Conservation (phyloP, 257 asterid species). For the Echites panduratus region DNA sequence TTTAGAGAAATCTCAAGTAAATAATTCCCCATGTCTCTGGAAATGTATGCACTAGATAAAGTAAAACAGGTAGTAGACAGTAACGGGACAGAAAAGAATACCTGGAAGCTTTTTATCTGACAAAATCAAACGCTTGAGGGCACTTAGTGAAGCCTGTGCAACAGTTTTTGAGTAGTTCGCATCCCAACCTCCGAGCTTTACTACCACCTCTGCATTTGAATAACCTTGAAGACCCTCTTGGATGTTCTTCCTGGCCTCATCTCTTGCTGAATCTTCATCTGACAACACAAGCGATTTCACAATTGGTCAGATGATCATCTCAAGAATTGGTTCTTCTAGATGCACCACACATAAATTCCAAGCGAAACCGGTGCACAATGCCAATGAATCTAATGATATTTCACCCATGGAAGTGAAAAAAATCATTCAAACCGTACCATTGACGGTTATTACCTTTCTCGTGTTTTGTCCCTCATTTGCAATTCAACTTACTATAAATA, state of each 20-base stretch:
- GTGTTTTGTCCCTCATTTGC: neutral
- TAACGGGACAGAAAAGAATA: slow-evolving; percentile 13
- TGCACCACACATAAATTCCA: neutral
- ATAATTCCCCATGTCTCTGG: neutral
- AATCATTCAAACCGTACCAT: neutral
- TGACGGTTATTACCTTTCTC: neutral
- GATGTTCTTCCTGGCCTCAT: slow-evolving; percentile 55
- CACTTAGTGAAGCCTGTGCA: slow-evolving; percentile 79
- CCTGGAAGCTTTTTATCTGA: slow-evolving; percentile 81
- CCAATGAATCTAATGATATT: neutral
- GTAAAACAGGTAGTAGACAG: neutral
- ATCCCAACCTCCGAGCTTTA: slow-evolving; percentile 82
- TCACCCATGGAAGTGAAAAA: too few species aligned
- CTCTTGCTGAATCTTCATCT: slow-evolving; percentile 81
- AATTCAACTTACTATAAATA: neutral
- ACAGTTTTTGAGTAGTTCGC: slow-evolving; percentile 53
- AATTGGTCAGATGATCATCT: neutral
- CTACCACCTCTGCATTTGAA: slow-evolving; percentile 72
- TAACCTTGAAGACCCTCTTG: slow-evolving; percentile 49
- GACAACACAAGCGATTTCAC: neutral
- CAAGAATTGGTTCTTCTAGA: neutral
- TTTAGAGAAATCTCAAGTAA: neutral
- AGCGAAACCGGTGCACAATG: neutral
- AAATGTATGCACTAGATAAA: neutral
- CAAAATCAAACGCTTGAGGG: slow-evolving; percentile 68